Base-by-base conservation (phyloP, 768 basidiomycete genomes). In the Pulveroboletus ravenelii region DNA sequence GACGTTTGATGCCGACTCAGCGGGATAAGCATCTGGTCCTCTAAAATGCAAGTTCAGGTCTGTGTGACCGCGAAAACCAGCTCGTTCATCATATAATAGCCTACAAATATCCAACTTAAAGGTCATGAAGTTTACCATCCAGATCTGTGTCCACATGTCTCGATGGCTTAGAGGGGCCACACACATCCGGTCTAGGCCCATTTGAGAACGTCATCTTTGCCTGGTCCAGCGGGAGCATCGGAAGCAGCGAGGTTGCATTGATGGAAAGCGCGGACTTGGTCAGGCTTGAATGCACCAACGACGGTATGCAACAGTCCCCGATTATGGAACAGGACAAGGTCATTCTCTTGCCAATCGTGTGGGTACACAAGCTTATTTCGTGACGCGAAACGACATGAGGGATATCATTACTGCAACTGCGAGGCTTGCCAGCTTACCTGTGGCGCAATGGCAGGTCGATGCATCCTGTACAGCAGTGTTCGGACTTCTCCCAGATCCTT, bases 381-480 rank as follows among this genome's bases (percentile, higher is more conserved):
- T 27, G 36, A 20, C 25, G 32, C 13, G 43, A 14, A 37, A 32
- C 15, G 27, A 17, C 27, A 25, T 44, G 45, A 45, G 46, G n/a
- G 27, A 38, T 29, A 13, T 51, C 13, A 20, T 45, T 32, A 31
- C 39, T 31, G 32, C 30, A 34, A 42, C 36, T 34, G 25, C 8
- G 12, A 18, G 30, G 14, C 34, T 36, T 20, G 18, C 25, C 7
- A 6, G 38, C 63, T 51, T 54, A 86, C 85, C 49, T 70, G 65
- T 14, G 93, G 93, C 2, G 89, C 83, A 53, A 96, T 95, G 15
- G 82, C 92, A 5, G 93, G 93, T 10, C 92, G 72, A 65, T 94
- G 92, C 79, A 95, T 87, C 70, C 76, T 78, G 72, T 95, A 92
- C 32, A 94, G 66, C 23, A 93, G 63, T 8, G 76, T 80, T 5